Percentiles rank a stretch among this genome's conserved stretches.
These are phyloP conservation scores for Leccinum pellstonianum DNA, from an alignment of 768 basidiomycete genomes.

Conservation along the genomic window DNA sequence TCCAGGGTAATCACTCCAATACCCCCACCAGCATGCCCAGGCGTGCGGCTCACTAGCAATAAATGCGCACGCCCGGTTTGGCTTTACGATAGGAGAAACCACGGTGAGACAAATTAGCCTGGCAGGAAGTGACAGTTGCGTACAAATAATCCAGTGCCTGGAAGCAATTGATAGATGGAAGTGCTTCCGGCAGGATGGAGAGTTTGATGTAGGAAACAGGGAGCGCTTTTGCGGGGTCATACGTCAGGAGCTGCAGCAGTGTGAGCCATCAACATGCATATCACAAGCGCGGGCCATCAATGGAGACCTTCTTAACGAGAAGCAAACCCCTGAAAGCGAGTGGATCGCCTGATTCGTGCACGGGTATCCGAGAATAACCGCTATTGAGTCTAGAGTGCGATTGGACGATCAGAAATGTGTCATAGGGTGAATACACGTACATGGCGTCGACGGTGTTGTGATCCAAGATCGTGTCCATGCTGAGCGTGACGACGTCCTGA, in stretches of 20 bases:
- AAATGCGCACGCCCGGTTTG: constrained; percentile 96
- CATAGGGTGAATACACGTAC: constrained; percentile 40
- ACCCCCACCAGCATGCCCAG: constrained; percentile 79
- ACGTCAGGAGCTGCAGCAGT: constrained; percentile 65
- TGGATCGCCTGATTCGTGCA: constrained; percentile 71
- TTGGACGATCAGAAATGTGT: constrained; percentile 7
- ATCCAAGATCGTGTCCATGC: constrained; percentile 75
- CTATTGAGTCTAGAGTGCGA: constrained; percentile 52
- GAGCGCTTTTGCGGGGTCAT: constrained; percentile 79
- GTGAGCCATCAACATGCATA: constrained; percentile 7
- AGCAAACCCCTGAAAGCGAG: constrained; percentile 77
- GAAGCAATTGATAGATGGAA: constrained; percentile 87
- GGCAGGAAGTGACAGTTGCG: constrained; percentile 14
- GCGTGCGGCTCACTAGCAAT: constrained; percentile 78
- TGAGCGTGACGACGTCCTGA: constrained; percentile 81
- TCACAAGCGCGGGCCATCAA: not conserved
- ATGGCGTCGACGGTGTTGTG: constrained; percentile 74
- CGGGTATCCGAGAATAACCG: constrained; percentile 91
- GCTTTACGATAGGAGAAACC: constrained; percentile 60
- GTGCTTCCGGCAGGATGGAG: constrained; percentile 86
- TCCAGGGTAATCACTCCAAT: constrained; percentile 91
- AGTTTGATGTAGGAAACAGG: constrained; percentile 76
- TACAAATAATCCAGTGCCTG: constrained; percentile 94
- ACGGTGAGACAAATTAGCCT: constrained; percentile 3
- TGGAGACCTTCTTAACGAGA: constrained; percentile 73